Percentiles rank a stretch among this genome's conserved stretches.
phyloP scores from a whole-genome alignment of 2,329 filamentous ascomycete species.

The Aspergillus ochraceus region DNA sequence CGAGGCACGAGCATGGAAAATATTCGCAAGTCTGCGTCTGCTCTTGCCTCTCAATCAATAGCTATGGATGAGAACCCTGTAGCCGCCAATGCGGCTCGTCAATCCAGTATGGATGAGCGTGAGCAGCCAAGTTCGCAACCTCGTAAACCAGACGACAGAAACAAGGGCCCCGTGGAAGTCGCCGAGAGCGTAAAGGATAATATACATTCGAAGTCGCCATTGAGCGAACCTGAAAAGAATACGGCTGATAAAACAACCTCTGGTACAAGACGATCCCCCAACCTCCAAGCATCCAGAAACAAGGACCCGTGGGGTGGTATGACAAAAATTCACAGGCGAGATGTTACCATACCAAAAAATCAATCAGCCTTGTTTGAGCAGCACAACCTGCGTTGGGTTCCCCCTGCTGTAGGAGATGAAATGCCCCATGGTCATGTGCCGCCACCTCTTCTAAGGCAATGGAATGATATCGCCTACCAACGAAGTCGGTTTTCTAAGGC shows the following conservation, averaged over 20 bases:
- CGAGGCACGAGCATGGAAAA: neutral
- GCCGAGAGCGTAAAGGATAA: neutral
- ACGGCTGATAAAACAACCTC: neutral
- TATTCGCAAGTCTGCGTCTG: neutral
- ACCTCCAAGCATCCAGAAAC: neutral
- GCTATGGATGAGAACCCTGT: neutral
- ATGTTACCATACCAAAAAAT: slow-evolving; percentile 5
- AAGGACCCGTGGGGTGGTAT: slow-evolving; percentile 32
- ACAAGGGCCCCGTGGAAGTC: neutral
- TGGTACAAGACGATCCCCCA: neutral
- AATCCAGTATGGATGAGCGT: neutral
- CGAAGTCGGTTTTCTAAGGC: slow-evolving; percentile 2
- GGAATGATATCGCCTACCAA: slow-evolving; percentile 32
- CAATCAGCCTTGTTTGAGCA: slow-evolving; percentile 16
- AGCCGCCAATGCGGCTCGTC: neutral
- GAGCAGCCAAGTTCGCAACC: neutral
- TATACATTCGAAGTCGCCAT: neutral
- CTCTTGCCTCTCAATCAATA: neutral
- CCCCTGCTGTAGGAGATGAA: slow-evolving; percentile 29
- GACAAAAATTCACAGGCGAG: slow-evolving; percentile 23
- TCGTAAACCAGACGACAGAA: neutral
- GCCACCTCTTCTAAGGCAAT: slow-evolving; percentile 32
- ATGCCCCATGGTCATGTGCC: slow-evolving; percentile 36
- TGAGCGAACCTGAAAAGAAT: neutral
- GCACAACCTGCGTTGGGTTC: slow-evolving; percentile 40